Base-by-base conservation (phyloP, 495 filamentous ascomycete species). In the Aspergillus bertholletiae region DNA sequence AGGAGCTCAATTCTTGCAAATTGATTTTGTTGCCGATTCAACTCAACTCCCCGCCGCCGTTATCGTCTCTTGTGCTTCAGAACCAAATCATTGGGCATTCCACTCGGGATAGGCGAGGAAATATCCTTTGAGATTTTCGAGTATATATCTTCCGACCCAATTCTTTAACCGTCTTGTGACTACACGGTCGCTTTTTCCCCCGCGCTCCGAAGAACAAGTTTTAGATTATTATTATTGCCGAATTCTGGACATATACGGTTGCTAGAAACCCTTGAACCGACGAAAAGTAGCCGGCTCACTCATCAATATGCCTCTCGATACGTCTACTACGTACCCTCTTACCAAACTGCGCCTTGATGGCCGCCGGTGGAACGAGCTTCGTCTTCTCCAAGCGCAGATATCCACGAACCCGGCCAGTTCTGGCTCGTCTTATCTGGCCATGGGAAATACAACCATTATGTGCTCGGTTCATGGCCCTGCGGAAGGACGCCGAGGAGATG, bases 351-450 rank as follows among this genome's bases (percentile, higher is more conserved):
- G 92, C 66, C 88, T 95, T 60, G 92, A 96, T 70, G 92, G 94
- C 54, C 89, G 94, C 9, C 84, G 94, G 44, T 99, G 95, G 95
- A 99, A 99, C 74, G 94, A 99, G 71, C 85, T 97, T 39, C 90
- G 94, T 24, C 86, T 89, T 27, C 77, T 97, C 41, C 83, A 87
- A 72, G 93, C 88, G 34, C 89, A 95, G 72, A 90, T 97, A 67
- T 88, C 85, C 39, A 96, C 90, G 20, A 93, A 96, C 72, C 84
- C 91, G 23, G 84, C 91, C 52, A 90, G 92, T 27, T 94, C 96
- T 49, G 94, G 94, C 11, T 92, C 87, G 22, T 85, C 84, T 48
- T 96, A 96, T 70, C 79, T 97, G 21, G 88, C 94, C 62, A 94
- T 96, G 86, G 94, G 94, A 55, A 95, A 97, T 67, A 98, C 95